Percentiles rank a stretch among this genome's conserved stretches.
phyloP scores from a whole-genome alignment of 2,329 filamentous ascomycete genomes.

The Xylaria sp. region DNA sequence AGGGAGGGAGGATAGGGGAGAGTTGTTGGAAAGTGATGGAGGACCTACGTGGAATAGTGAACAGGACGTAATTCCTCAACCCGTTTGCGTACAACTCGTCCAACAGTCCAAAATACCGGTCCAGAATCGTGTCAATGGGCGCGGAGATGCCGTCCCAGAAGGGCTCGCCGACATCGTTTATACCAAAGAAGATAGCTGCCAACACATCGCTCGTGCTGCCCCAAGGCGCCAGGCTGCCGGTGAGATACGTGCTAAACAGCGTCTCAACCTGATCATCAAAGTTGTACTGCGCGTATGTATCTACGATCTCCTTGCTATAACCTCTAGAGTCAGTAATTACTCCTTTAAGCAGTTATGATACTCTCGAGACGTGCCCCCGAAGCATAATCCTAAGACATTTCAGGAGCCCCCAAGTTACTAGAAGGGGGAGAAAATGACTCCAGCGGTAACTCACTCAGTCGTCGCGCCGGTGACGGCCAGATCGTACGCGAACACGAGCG shows the following conservation, averaged over 20 bases:
- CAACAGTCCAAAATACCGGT: slow-evolving; percentile 39
- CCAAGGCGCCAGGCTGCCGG: slow-evolving; percentile 32
- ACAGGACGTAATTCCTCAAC: slow-evolving; percentile 38
- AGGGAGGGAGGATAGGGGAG: neutral
- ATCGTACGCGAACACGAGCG: slow-evolving; percentile 55
- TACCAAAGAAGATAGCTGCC: slow-evolving; percentile 49
- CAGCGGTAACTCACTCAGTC: too few species aligned
- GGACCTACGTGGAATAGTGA: slow-evolving; percentile 40
- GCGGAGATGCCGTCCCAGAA: slow-evolving; percentile 46
- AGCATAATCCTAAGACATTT: too few species aligned
- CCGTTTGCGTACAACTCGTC: slow-evolving; percentile 37
- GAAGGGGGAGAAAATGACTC: too few species aligned
- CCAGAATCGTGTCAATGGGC: slow-evolving; percentile 34
- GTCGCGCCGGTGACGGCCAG: slow-evolving; percentile 58
- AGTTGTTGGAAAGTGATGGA: neutral
- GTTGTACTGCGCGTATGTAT: slow-evolving; percentile 40
- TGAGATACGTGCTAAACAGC: slow-evolving; percentile 36
- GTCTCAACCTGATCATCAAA: slow-evolving; percentile 47
- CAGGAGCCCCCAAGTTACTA: too few species aligned
- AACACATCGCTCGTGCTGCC: slow-evolving; percentile 36
- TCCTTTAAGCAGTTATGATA: too few species aligned
- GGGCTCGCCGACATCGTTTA: slow-evolving; percentile 49
- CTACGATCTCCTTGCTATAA: slow-evolving; percentile 56
- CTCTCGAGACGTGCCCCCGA: too few species aligned
- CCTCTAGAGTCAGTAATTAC: too few species aligned